Base-by-base conservation (phyloP, 345 rosid species). In the Citrus mangshanensis region DNA sequence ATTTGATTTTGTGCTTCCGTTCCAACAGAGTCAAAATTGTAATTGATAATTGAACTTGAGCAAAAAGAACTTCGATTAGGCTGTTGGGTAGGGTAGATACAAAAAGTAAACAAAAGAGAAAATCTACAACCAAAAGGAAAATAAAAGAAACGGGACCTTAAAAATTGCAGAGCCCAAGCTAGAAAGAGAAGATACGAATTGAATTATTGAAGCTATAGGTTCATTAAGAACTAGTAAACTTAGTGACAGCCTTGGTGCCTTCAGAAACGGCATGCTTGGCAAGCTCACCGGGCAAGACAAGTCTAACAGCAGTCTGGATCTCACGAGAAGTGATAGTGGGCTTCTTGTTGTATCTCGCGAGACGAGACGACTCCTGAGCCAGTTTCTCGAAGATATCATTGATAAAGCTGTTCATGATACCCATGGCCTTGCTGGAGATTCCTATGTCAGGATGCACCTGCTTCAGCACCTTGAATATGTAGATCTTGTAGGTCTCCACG, bases 401-500 rank as follows among this genome's bases (percentile, higher is more conserved):
- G 66, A 81, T 76, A 58, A 81, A 81, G 42, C 79, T 75, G 72
- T 81, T 81, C 83, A 75, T 80, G 54, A 80, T 80, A 18, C 83
- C 83, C 83, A 81, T 81, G 34, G 83, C 83, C 80, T 81, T 81
- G 80, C 83, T 81, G 4, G 83, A 81, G 25, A 76, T 70, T 22
- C 83, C 83, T 21, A 81, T 81, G 34, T 81, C 83, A 5, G 83
- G 83, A 18, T 81, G 83, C 19, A 81, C 83, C 76, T 81, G 83
- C 72, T 81, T 81, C 76, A 76, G 40, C 58, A 81, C 83, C 79
- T 81, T 81, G 65, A 81, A 81, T 74, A 81, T 81, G 77, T 81
- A 81, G 79, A 81, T 81, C 83, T 81, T 81, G 83, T 81, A 81
- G 38, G 83, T 81, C 69, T 81, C 83, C 24, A 81, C 73, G 68